Evolutionary conservation across 768 basidiomycete species (phyloP), one percentile per base, ranked within the genome.

Genomic region (Kwoniella pini): DNA sequence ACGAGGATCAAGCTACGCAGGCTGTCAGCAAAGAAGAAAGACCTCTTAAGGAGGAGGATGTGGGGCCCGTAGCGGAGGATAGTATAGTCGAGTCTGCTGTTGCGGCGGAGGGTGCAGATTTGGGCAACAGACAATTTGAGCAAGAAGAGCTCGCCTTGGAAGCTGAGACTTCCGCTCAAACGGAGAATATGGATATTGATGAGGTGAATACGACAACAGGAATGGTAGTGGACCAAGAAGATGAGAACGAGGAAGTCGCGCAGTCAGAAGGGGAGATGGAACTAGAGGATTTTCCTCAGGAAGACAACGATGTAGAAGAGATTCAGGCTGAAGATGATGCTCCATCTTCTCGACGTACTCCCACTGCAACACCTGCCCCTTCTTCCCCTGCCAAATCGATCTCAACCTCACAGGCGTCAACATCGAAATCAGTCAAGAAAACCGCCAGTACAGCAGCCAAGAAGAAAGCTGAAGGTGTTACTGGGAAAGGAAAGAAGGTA

Each of bases 171-270:
- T 30, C 43, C 10, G 17, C 9, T 19, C 17, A 50, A 17, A 48
- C 33, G 15, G 57, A 51, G 11, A 60, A 45, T 21, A 53, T 52
- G 58, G 58, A 60, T n/a, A 19, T 60, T 12, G 58, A 60, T 31
- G 36, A 28, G 24, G 11, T 33, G 7, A 17, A 9, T n/a, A 13
- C 46, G 7, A 48, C 33, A 36, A 36, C 33, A 24, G 10, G 5
- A 27, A 13, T 24, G 27, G 21, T 28, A 28, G 22, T 24, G 26
- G 27, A 13, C n/a, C 4, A 50, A 28, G 15, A n/a, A 10, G 54
- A 43, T 21, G 21, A 12, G 19, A 31, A 10, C 9, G 22, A 24
- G 39, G 17, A 42, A 22, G 39, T 24, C 13, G 44, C 4, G 24
- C 15, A 19, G 49, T 28, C 30, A 39, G 22, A 59, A n/a, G 57